Evolutionary conservation across 257 asterid genomes (phyloP).

Genomic region (Jasminum sambac): DNA sequence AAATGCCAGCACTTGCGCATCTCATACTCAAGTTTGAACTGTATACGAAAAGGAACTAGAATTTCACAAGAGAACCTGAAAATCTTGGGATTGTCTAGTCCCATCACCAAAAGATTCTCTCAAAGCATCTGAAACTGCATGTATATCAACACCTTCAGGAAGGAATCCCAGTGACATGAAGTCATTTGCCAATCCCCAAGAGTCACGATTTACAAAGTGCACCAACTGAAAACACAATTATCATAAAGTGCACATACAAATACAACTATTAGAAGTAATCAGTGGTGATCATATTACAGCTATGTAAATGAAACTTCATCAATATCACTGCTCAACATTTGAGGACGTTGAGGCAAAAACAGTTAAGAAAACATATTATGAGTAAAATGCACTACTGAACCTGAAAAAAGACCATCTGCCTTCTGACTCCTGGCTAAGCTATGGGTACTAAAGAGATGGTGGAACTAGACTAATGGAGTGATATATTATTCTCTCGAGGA

Average conservation of each 20-base stretch:
- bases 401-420: neutral
- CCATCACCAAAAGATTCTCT: constrained; percentile 82
- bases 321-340: neutral
- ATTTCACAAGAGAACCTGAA: constrained; percentile 57
- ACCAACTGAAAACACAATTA: constrained; percentile 65
- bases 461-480: neutral
- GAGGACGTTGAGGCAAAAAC: constrained; percentile 3
- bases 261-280: neutral
- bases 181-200: constrained; percentile 91
- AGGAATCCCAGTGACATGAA: constrained; percentile 90
- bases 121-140: constrained; percentile 85
- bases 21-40: neutral
- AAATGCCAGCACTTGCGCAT: constrained; percentile 4
- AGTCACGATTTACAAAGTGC: constrained; percentile 94
- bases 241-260: constrained; percentile 17
- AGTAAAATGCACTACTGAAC: neutral
- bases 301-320: neutral
- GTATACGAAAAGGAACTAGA: neutral
- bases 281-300: neutral
- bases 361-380: neutral
- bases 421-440: neutral
- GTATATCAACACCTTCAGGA: constrained; percentile 82
- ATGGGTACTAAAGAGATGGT: neutral
- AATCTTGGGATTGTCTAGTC: constrained; percentile 79
- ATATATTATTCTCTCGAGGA: constrained; percentile 2